Percentiles rank a stretch among this genome's conserved stretches.
phyloP scores from a whole-genome alignment of 2,329 filamentous ascomycete genomes.

The Helminthosporium solani region DNA sequence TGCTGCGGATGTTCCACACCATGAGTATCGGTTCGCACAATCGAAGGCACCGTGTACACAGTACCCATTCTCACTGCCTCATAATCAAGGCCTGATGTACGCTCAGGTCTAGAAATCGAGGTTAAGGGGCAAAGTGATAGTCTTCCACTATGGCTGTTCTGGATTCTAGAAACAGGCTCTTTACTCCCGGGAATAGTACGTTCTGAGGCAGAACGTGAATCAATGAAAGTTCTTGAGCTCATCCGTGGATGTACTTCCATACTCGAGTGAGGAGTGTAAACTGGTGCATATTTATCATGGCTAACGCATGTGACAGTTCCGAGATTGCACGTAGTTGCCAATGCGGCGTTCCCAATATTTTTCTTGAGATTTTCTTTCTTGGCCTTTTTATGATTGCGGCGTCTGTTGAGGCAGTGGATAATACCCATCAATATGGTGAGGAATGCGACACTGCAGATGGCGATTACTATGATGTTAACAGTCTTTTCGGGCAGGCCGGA shows the following conservation, averaged over 20 bases:
- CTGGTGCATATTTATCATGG: background rate
- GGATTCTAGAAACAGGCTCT: background rate
- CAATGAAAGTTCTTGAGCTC: background rate
- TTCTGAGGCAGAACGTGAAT: background rate
- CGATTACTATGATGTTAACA: slow-evolving; percentile 1
- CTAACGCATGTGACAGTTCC: background rate
- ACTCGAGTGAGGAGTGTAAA: background rate
- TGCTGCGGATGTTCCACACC: background rate
- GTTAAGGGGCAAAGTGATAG: background rate
- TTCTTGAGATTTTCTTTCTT: background rate
- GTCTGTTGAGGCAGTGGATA: slow-evolving; percentile 7
- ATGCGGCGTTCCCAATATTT: background rate
- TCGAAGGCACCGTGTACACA: background rate
- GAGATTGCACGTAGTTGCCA: background rate
- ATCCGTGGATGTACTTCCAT: background rate
- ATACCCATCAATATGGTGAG: slow-evolving; percentile 6
- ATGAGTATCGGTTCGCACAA: background rate
- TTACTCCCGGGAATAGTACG: background rate
- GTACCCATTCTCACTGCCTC: too few species aligned
- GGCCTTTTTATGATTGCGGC: background rate
- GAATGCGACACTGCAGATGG: slow-evolving; percentile 3
- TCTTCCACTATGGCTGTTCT: background rate
- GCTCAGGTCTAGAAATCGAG: background rate
- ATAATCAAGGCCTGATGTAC: too few species aligned
- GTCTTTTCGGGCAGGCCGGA: background rate